Base-by-base conservation (phyloP, 371 early-diverging fungal species). In the Rhizopus microsporus region DNA sequence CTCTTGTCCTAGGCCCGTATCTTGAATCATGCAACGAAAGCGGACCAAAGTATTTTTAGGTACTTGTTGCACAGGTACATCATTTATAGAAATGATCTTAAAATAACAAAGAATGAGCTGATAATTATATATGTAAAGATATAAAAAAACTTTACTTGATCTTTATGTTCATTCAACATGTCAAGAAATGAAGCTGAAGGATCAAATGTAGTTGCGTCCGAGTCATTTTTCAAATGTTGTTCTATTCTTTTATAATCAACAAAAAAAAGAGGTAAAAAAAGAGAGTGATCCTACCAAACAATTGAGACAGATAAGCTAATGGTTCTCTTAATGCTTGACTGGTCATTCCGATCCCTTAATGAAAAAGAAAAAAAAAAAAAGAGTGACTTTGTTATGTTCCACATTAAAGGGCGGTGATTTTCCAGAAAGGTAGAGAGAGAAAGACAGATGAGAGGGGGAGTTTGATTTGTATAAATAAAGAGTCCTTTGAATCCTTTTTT, bases 1-100 rank as follows among this genome's bases (percentile, higher is more conserved):
- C 51, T 87, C 88, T 61, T 82, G 84, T 4, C 82, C 84, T 16
- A 87, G 74, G 29, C 82, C 80, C 9, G 84, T 83, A 56, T 88
- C 86, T 59, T 88, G 88, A 17, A 86, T 70, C 88, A 88, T 88
- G 65, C 84, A 82, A 50, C 84, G 72, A 56, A 88, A 84, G 7
- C 86, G 74, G 15, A 88, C 83, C 15, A 88, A 64, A 4, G 81
- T 68, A 56, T 82, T 69, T 56, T 74, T 44, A 10, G 80, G 75
- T 8, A 82, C 52, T 23, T 55, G 60, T 34, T 67, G 56, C 39
- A 76, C 68, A 53, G 77, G 68, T 3, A 57, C 51, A 17, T 71
- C 63, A 56, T 81, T 80, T 15, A 85, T 55, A 35, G 77, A 61
- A 46, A 82, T 79, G 37, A 85, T 81, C 80, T 85, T 65, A 29